phyloP scores from a whole-genome alignment of 2,329 filamentous ascomycete genomes.

The Diaporthe vaccinii region DNA sequence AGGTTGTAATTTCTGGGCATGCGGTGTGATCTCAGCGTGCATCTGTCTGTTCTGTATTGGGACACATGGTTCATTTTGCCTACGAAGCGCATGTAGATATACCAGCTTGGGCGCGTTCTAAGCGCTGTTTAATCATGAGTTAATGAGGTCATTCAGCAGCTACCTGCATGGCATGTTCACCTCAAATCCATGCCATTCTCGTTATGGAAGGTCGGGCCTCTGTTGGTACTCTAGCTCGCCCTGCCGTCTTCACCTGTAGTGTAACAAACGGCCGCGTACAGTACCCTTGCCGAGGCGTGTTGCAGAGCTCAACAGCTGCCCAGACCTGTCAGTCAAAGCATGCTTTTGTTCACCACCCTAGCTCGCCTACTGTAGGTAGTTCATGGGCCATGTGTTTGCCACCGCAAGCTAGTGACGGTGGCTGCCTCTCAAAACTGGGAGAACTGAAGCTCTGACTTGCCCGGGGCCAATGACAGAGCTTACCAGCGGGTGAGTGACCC shows the following conservation, averaged over 20 bases:
- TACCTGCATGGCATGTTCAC: background rate
- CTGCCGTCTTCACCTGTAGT: background rate
- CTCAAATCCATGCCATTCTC: background rate
- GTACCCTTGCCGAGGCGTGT: background rate
- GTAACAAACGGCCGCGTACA: background rate
- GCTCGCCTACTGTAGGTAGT: background rate
- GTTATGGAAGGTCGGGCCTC: background rate
- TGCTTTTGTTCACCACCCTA: background rate
- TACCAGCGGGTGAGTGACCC: background rate
- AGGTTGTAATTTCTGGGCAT: conserved; percentile 13
- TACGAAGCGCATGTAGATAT: background rate
- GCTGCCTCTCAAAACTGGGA: background rate
- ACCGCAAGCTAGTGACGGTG: background rate
- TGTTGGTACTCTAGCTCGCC: background rate
- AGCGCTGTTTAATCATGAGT: background rate
- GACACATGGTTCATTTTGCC: background rate
- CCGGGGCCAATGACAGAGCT: background rate
- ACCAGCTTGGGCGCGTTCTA: background rate
- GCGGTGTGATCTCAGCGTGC: conserved; percentile 14
- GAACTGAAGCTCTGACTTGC: conserved; percentile 9
- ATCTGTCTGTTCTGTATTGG: background rate
- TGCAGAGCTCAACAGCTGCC: background rate
- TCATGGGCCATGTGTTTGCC: background rate
- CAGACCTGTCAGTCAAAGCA: conserved; percentile 6
- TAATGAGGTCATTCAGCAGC: conserved; percentile 9